Percentiles rank a stretch among this genome's conserved stretches.
Evolutionary conservation across 2,329 filamentous ascomycete genomes (phyloP).

Genomic region (Cladosporium velox): DNA sequence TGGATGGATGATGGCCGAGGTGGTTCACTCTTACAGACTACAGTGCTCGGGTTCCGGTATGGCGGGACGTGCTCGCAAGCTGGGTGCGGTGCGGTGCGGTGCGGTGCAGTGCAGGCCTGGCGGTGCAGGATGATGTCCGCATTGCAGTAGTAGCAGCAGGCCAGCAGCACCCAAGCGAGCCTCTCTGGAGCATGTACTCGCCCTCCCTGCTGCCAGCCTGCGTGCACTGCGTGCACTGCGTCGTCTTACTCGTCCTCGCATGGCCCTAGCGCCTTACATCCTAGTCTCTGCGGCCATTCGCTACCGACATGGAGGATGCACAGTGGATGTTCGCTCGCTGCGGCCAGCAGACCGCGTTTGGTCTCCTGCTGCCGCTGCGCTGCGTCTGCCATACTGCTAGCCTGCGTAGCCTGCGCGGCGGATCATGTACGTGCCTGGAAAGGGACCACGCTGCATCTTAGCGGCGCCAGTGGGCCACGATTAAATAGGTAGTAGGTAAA

Average conservation of each 20-base stretch:
- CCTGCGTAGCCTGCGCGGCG: constrained; percentile 13
- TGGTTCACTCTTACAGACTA: neutral
- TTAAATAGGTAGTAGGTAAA: constrained; percentile 15
- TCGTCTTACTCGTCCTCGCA: constrained; percentile 10
- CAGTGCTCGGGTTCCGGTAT: neutral
- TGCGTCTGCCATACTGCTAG: constrained; percentile 18
- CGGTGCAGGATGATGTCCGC: neutral
- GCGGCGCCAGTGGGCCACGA: constrained; percentile 21
- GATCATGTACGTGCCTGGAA: constrained; percentile 22
- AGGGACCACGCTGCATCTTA: constrained; percentile 18
- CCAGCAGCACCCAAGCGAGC: constrained; percentile 3
- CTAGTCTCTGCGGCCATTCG: constrained; percentile 9
- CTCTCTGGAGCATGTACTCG: neutral
- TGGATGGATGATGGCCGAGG: neutral
- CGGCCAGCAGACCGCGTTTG: constrained; percentile 20
- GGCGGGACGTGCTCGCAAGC: neutral
- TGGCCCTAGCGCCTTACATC: constrained; percentile 7
- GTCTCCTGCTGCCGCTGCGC: constrained; percentile 18
- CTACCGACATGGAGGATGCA: constrained; percentile 9
- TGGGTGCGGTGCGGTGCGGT: neutral
- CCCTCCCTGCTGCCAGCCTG: neutral
- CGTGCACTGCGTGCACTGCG: neutral
- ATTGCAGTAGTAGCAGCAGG: neutral
- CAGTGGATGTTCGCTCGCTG: constrained; percentile 1
- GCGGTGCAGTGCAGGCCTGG: too few species aligned